Base-by-base conservation (phyloP, 345 rosid genomes). In the Barbarea vulgaris region DNA sequence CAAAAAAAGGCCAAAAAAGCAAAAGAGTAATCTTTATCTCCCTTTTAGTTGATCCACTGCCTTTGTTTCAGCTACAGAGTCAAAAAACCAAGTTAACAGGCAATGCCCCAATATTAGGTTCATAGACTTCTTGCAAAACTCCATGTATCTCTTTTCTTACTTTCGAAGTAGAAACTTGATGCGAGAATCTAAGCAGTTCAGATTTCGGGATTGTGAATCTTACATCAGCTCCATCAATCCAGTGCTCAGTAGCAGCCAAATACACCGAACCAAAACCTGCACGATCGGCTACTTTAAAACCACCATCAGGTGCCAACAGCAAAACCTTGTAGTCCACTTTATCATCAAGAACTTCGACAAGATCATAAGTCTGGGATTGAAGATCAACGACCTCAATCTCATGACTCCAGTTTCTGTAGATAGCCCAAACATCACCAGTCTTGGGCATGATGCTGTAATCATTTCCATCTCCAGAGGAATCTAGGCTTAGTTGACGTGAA, bases 361-460 rank as follows among this genome's bases (percentile, higher is more conserved):
- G 42, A 21, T 87, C 87, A 67, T 86, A 87, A 30, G 57, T 65
- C 28, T 65, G 22, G 82, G 77, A 53, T 87, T 84, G 79, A 84
- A 74, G 44, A 84, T 84, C 39, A 78, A 74, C 8, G 28, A 22
- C 54, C 41, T 72, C 13, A 86, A 78, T 30, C 37, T 67, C 10
- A 81, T 31, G 3, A 75, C 75, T 79, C 91, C 97, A 92, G 79
- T 84, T 72, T 81, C 82, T 89, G 82, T 88, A 87, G 63, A 92
- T 75, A 41, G 86, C 93, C 92, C 97, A 89, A 25, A 79, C 80
- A 78, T 87, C 88, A 44, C 96, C 89, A 52, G 77, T 76, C 74
- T 70, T 79, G 6, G 97, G 93, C 79, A 82, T 75, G 82, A 92
- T 82, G 63, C 62, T 78, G 69, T 48, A 81, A 2, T 80, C 72